Conservation (phyloP, 208 protist genomes). For the Wallacemonas sp. region DNA sequence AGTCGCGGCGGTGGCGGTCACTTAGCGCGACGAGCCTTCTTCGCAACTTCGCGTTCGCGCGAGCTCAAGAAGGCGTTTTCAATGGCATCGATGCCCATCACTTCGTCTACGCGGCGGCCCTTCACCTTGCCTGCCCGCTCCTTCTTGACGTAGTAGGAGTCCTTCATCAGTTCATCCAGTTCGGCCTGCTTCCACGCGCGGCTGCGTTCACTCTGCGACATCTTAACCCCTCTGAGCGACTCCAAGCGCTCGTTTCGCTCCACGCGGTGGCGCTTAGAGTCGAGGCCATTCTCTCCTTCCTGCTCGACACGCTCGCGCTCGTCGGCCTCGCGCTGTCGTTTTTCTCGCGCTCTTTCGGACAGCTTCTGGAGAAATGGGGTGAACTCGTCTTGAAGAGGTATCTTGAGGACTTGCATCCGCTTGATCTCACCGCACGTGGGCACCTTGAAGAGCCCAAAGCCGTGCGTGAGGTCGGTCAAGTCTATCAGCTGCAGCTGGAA, state of each 20-base stretch:
- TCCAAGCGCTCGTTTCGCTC: constrained; percentile 89
- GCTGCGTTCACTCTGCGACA: constrained; percentile 78
- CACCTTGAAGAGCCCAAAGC: constrained; percentile 90
- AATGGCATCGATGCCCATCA: constrained; percentile 84
- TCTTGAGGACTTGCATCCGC: constrained; percentile 71
- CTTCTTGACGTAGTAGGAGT: constrained; percentile 92
- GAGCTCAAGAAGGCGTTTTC: constrained; percentile 85
- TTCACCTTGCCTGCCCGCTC: constrained; percentile 68
- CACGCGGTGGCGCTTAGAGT: constrained; percentile 55
- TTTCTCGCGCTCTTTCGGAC: constrained; percentile 35
- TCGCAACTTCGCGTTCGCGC: constrained; percentile 77
- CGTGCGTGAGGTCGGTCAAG: constrained; percentile 92
- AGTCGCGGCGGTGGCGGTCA: neutral
- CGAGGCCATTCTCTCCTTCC: constrained; percentile 17
- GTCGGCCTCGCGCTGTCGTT: constrained; percentile 54
- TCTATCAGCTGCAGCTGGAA: constrained; percentile 93
- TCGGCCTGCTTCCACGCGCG: constrained; percentile 83
- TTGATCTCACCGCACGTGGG: constrained; percentile 90
- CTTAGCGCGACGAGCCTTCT: constrained; percentile 41
- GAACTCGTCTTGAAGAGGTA: constrained; percentile 88
- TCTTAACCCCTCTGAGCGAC: constrained; percentile 78
- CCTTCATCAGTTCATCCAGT: constrained; percentile 86
- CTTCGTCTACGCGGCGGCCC: constrained; percentile 63
- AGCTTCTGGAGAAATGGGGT: constrained; percentile 50
- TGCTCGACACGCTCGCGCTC: constrained; percentile 25